phyloP scores from a whole-genome alignment of 148 eudicot genomes.

The Fagopyrum tataricum region DNA sequence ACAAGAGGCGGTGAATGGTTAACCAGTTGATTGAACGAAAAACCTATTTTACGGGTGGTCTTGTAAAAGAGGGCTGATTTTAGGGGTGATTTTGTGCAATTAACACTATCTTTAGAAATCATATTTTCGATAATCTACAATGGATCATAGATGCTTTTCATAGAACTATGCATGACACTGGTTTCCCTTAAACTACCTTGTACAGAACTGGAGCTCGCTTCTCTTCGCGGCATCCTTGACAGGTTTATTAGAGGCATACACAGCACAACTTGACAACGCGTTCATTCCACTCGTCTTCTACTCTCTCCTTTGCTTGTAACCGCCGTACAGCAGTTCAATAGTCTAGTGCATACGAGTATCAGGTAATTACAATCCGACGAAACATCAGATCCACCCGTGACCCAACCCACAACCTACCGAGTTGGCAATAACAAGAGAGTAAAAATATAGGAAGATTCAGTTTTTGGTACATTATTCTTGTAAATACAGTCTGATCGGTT shows the following conservation, averaged over 20 bases:
- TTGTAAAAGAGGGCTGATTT: too few species aligned
- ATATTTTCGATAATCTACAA: background rate
- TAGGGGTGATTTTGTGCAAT: too few species aligned
- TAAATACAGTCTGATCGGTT: background rate
- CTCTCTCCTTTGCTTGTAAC: slow-evolving; percentile 71
- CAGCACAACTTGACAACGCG: slow-evolving; percentile 96
- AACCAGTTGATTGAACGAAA: too few species aligned
- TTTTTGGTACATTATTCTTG: background rate
- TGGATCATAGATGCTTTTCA: background rate
- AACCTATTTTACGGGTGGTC: too few species aligned
- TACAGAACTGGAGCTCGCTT: slow-evolving; percentile 92
- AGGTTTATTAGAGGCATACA: slow-evolving; percentile 95
- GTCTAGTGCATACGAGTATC: background rate
- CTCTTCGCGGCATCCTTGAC: slow-evolving; percentile 72
- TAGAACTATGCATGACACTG: background rate
- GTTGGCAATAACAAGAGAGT: background rate
- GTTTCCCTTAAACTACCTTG: slow-evolving; percentile 7
- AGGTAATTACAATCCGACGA: background rate
- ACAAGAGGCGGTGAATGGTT: too few species aligned
- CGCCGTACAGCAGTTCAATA: background rate
- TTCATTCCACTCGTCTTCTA: slow-evolving; percentile 95
- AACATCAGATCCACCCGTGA: background rate
- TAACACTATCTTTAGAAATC: background rate
- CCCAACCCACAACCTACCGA: background rate
- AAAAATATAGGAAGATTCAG: background rate